Conservation (phyloP, 371 early-diverging fungal genomes). For the Apophysomyces ossiformis region DNA sequence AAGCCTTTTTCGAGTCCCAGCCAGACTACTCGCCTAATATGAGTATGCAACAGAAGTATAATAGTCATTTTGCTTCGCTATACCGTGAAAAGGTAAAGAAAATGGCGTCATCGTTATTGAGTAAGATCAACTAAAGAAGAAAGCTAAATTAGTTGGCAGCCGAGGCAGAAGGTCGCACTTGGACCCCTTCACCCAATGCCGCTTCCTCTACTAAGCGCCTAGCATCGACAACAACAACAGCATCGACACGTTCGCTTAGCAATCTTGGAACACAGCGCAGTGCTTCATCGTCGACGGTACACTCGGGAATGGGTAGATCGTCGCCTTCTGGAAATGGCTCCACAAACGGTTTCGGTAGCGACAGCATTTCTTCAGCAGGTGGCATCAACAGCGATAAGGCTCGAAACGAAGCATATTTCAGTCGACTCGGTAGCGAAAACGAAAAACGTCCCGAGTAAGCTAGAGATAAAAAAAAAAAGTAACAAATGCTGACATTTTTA, state of each 20-base stretch:
- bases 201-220: constrained; percentile 27
- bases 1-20: constrained; percentile 85
- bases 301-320: constrained; percentile 8
- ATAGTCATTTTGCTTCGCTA: constrained; percentile 81
- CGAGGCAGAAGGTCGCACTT: constrained; percentile 75
- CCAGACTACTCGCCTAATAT: constrained; percentile 82
- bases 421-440: constrained; percentile 62
- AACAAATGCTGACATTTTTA: background rate
- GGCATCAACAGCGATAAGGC: constrained; percentile 44
- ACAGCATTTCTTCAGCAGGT: constrained; percentile 5
- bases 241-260: constrained; percentile 33
- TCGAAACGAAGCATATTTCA: constrained; percentile 78
- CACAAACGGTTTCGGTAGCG: constrained; percentile 19
- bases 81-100: constrained; percentile 86
- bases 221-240: constrained; percentile 20
- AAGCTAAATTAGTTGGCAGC: constrained; percentile 58
- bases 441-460: constrained; percentile 61
- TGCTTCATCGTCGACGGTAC: constrained; percentile 23
- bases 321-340: constrained; percentile 16
- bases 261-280: constrained; percentile 26
- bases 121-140: background rate
- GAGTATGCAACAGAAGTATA: constrained; percentile 86
- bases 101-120: background rate
- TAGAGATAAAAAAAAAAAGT: background rate
- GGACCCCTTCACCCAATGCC: constrained; percentile 56